Conservation (phyloP, 495 filamentous ascomycete species). For the Amniculicola lignicola region DNA sequence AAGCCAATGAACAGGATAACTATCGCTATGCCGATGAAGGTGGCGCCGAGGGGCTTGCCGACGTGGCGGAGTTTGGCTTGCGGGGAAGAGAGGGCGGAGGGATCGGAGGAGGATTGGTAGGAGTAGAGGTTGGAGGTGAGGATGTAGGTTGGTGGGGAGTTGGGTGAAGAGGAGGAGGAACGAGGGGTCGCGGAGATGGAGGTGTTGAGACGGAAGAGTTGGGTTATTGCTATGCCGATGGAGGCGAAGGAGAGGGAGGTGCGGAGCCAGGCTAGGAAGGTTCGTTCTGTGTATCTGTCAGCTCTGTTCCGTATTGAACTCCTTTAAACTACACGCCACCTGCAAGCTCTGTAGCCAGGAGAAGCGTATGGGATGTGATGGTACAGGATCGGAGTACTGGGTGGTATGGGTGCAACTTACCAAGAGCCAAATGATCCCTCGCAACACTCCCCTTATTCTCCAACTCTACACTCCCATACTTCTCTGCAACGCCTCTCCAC, state of each 20-base stretch:
- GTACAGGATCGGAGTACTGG: neutral
- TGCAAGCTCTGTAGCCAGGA: neutral
- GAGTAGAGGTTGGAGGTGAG: constrained; percentile 93
- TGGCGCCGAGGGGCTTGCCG: constrained; percentile 90
- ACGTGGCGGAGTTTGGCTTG: constrained; percentile 58
- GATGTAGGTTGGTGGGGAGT: constrained; percentile 58
- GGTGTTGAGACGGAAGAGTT: constrained; percentile 90
- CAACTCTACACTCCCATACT: constrained; percentile 79
- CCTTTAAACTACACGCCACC: constrained; percentile 15
- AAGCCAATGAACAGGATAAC: constrained; percentile 80
- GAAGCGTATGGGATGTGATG: neutral
- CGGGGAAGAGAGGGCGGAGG: constrained; percentile 17
- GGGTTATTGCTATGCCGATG: constrained; percentile 94
- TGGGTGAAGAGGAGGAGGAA: constrained; percentile 13
- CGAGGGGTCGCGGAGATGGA: constrained; percentile 46
- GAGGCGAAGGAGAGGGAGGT: constrained; percentile 94
- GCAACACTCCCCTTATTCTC: constrained; percentile 97
- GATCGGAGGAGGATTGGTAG: constrained; percentile 43
- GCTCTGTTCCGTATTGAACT: constrained; percentile 24
- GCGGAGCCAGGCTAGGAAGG: constrained; percentile 94
- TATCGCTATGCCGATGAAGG: constrained; percentile 85
- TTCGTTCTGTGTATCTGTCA: constrained; percentile 65
- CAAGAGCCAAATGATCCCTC: constrained; percentile 88
- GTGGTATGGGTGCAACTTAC: constrained; percentile 50
- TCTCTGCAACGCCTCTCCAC: constrained; percentile 55